Evolutionary conservation across 108 stramenopile genomes (phyloP).

Genomic region (Parietichytrium sp.): DNA sequence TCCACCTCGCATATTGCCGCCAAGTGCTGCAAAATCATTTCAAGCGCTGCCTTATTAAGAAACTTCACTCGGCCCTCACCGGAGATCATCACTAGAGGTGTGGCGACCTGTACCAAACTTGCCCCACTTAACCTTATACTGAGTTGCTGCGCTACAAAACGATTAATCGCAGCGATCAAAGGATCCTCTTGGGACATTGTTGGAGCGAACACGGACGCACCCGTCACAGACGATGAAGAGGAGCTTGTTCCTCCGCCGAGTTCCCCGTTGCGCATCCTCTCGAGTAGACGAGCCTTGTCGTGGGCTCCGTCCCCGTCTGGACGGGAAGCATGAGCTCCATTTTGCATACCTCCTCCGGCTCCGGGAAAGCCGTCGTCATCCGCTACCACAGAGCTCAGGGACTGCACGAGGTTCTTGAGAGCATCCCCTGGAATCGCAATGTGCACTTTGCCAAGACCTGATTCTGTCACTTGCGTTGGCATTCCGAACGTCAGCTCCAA

Average conservation of each 20-base stretch:
- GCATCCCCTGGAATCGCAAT: constrained; percentile 5
- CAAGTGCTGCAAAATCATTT: background rate
- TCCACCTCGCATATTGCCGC: constrained; percentile 17
- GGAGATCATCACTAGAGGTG: constrained; percentile 4
- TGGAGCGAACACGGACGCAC: background rate
- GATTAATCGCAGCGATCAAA: background rate
- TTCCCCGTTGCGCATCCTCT: constrained; percentile 10
- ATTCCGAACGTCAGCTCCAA: background rate
- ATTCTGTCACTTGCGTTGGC: background rate
- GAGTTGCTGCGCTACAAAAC: constrained; percentile 4
- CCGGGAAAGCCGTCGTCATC: background rate
- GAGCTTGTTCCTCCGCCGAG: background rate
- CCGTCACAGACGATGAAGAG: no score
- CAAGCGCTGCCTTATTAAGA: background rate
- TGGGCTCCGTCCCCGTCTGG: background rate
- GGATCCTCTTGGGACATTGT: background rate
- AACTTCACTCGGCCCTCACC: constrained; percentile 26
- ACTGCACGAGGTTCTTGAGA: background rate
- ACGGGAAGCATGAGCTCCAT: no score
- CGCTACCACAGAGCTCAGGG: background rate
- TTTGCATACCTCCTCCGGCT: no score
- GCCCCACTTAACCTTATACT: background rate
- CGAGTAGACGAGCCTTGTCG: background rate
- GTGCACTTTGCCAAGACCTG: background rate
- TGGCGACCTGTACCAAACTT: background rate